A percentile compares a stretch with the other conserved stretches of the same genome.
phyloP scores from a whole-genome alignment of 257 asterid genomes.

The Cynanchum wilfordii region DNA sequence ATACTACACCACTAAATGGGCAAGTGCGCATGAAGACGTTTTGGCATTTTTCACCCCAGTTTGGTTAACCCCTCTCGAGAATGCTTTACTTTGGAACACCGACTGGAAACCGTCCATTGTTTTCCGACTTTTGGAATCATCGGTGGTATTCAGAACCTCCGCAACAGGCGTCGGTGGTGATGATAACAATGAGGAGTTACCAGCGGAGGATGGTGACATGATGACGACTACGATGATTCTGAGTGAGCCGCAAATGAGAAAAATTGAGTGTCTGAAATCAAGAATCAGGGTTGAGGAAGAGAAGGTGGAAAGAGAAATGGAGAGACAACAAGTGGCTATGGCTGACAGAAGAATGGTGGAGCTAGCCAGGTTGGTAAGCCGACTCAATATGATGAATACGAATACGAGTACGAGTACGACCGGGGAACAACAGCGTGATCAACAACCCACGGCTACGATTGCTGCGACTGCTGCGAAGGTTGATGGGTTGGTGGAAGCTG shows the following conservation, averaged over 20 bases:
- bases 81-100: constrained; percentile 49
- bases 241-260: constrained; percentile 36
- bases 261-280: constrained; percentile 30
- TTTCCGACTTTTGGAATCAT: constrained; percentile 38
- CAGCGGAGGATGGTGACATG: background rate
- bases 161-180: too few species aligned
- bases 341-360: constrained; percentile 58
- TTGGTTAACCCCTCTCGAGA: constrained; percentile 61
- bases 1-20: constrained; percentile 59
- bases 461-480: constrained; percentile 16
- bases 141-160: too few species aligned
- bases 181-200: too few species aligned
- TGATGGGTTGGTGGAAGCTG: constrained; percentile 34
- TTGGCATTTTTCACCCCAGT: constrained; percentile 43
- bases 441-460: background rate
- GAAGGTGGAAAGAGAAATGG: constrained; percentile 69
- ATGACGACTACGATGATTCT: too few species aligned
- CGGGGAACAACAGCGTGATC: background rate
- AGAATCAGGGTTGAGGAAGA: constrained; percentile 53
- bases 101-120: constrained; percentile 69
- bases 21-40: constrained; percentile 48
- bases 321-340: constrained; percentile 58
- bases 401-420: background rate
- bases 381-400: background rate
- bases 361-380: constrained; percentile 26